Evolutionary conservation across 2,329 filamentous ascomycete species (phyloP), one percentile per base, ranked within the genome.

Genomic region (Ascochyta rabiei): DNA sequence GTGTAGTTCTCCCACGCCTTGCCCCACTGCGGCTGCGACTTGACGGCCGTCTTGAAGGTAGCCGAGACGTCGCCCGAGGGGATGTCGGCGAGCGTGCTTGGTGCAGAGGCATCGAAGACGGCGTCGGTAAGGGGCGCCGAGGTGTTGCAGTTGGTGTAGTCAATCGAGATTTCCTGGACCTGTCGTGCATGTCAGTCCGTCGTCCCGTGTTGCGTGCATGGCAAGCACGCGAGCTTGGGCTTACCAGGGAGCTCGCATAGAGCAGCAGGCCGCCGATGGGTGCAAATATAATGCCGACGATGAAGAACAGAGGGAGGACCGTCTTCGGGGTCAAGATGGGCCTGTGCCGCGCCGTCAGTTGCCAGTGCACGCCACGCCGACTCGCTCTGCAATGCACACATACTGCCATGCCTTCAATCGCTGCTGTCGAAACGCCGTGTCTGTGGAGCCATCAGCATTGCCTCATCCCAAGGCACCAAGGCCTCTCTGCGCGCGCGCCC

Each of bases 381-480:
- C 26, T 28, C 26, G 33, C 39, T 1, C 10, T n/a, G n/a, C 34
- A 10, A 10, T 43, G 15, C 26, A 41, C 37, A 85, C 91, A 78
- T 82, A 96, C 89, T 99, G 95, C 95, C 95, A 99, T 80, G 95
- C 95, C 80, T 98, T 97, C 76, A 99, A 80, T 73, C 95, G 88
- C 78, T 99, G 95, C 75, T 99, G 95, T 68, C 95, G 86, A 75
- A 98, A 99, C 10, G 95, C 95, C 56, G 93, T 98, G 80, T 98
- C 91, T 96, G 71, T 9, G 28, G 16, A 24, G 18, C 39, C 21
- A 46, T 75, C 60, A 74, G 66, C 54, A 61, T 52, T 24, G 31
- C 41, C 31, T 30, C 28, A 30, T 10, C 8, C 10, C 26, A 28
- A 3, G 26, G 26, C 10, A 6, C 3, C 26, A 28, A 5, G 12